Evolutionary conservation across 768 basidiomycete species (phyloP).

Genomic region (Naganishia vaughanmartiniae): DNA sequence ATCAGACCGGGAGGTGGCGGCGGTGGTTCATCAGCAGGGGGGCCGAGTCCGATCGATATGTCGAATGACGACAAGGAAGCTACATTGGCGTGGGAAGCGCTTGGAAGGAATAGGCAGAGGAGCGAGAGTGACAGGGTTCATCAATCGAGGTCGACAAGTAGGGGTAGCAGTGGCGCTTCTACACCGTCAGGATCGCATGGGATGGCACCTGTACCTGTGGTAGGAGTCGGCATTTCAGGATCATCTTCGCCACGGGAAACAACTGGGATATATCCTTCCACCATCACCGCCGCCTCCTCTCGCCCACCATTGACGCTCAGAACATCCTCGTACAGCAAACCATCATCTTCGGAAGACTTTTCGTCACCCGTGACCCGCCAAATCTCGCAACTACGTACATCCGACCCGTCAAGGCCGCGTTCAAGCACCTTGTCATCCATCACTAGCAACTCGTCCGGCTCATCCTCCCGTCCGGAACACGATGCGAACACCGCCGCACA

Average conservation of each 20-base stretch:
- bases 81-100: neutral
- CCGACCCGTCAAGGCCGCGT: neutral
- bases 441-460: conserved; percentile 1
- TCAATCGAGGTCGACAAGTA: neutral
- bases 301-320: neutral
- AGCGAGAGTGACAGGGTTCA: neutral
- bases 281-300: too few species aligned
- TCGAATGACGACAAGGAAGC: conserved; percentile 6
- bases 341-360: neutral
- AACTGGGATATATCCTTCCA: neutral
- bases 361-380: neutral
- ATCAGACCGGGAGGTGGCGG: conserved; percentile 38
- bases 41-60: conserved; percentile 20
- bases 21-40: conserved; percentile 37
- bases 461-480: neutral
- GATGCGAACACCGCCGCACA: neutral
- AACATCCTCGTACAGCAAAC: neutral
- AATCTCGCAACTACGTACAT: neutral
- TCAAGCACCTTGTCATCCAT: neutral
- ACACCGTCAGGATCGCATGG: neutral
- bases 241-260: neutral
- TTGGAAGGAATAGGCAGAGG: neutral
- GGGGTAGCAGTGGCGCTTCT: neutral
- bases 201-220: neutral
- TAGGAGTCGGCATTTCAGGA: neutral